Evolutionary conservation across 2,329 filamentous ascomycete species (phyloP), one percentile per base, ranked within the genome.

Genomic region (Ramularia endophylla): DNA sequence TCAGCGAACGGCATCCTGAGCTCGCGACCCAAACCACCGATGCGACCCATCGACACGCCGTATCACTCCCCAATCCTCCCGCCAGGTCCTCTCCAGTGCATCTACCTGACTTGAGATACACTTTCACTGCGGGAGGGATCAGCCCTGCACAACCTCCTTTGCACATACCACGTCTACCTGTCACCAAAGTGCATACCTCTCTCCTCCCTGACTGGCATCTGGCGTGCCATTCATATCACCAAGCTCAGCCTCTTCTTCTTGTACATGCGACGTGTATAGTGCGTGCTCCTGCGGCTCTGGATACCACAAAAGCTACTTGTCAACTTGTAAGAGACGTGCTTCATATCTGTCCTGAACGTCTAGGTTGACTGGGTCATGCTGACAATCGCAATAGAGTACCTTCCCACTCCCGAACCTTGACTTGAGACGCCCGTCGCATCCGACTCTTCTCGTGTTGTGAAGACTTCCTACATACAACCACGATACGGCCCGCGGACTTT

Each of bases 81-180:
- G 30, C 37, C 39, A 22, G 28, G 22, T 28, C 17, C 30, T 27
- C 8, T 19, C n/a, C 16, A 12, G 15, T 16, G 18, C 32, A 16
- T 35, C 36, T 13, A 8, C 34, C 34, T 39, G 38, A 40, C 47
- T 36, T 34, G 43, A 44, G 39, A 50, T 50, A 43, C 38, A 33
- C 47, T 52, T 50, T 35, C 17, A 20, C 36, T 38, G 37, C 44
- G 44, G 46, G 46, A 55, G 51, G 49, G 51, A 51, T 53, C 38
- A 43, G 34, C 41, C 49, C 42, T 48, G 48, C 43, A 43, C 29
- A 16, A n/a, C 12, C 35, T 36, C 38, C 36, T 43, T 47, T 55
- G 48, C 52, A 50, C 50, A 52, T 54, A 54, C 22, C 44, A 17
- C 40, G 45, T 41, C 22, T 47, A 41, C 41, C 46, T 44, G 43